A percentile compares a stretch with the other conserved stretches of the same genome.
These are phyloP conservation scores for Parafenestella ontariensis DNA, from an alignment of 2,329 filamentous ascomycete genomes.

Conservation along the genomic window DNA sequence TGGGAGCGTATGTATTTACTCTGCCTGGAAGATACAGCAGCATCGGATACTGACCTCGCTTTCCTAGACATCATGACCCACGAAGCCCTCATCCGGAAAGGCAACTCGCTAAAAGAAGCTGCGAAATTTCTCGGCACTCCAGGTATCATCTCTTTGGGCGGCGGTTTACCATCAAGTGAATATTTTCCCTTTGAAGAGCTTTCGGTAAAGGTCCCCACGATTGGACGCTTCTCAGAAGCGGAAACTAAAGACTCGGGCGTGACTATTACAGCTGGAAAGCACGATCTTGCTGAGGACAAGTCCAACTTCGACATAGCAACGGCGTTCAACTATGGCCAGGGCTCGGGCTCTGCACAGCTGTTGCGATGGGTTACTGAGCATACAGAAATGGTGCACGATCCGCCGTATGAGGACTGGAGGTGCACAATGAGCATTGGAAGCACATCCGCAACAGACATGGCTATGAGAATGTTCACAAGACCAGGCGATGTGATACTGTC, in stretches of 20 bases:
- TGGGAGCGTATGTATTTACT: constrained; percentile 79
- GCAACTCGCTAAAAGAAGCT: constrained; percentile 77
- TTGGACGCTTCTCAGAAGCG: constrained; percentile 73
- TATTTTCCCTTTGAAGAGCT: constrained; percentile 92
- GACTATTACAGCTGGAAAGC: constrained; percentile 75
- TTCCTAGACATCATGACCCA: constrained; percentile 50
- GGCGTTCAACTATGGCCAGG: constrained; percentile 91
- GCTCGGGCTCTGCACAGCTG: constrained; percentile 83
- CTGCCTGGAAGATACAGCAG: too few species aligned
- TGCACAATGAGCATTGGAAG: constrained; percentile 84
- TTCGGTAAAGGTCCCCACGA: constrained; percentile 73
- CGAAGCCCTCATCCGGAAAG: constrained; percentile 63
- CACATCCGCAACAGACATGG: constrained; percentile 84
- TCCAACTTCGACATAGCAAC: constrained; percentile 78
- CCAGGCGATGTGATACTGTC: constrained; percentile 80
- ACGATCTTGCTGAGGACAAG: constrained; percentile 74
- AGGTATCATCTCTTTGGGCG: constrained; percentile 88
- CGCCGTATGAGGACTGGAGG: constrained; percentile 90
- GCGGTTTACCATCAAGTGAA: constrained; percentile 85
- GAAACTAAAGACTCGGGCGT: constrained; percentile 68
- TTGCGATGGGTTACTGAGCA: constrained; percentile 93
- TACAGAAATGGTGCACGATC: constrained; percentile 86
- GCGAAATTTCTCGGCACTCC: constrained; percentile 80
- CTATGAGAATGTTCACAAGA: constrained; percentile 80
- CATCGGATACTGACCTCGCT: not conserved